Conservation (phyloP, 345 rosid genomes). For the Anastatica hierochuntica region DNA sequence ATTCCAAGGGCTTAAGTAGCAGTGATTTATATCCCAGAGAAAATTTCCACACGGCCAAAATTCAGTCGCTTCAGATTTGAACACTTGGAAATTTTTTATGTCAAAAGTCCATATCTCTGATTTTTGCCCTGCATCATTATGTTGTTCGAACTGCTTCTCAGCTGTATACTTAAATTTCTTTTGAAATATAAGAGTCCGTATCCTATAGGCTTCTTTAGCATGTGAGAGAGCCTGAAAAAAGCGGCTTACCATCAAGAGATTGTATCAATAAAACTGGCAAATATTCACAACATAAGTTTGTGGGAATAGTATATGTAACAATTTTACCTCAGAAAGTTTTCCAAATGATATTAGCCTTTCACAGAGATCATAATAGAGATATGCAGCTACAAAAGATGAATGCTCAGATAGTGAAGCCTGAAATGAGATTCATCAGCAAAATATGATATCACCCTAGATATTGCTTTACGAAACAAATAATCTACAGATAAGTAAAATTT, state of each 20-base stretch:
- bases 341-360: conserved; percentile 58
- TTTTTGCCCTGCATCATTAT: conserved; percentile 32
- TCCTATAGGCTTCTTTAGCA: conserved; percentile 67
- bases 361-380: conserved; percentile 71
- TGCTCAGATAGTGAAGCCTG: conserved; percentile 45
- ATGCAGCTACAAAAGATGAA: conserved; percentile 59
- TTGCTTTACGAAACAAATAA: background rate
- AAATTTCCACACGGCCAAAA: conserved; percentile 40
- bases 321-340: conserved; percentile 57
- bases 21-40: conserved; percentile 35
- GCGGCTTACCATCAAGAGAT: conserved; percentile 4
- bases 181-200: conserved; percentile 66
- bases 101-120: conserved; percentile 31
- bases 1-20: conserved; percentile 81
- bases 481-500: conserved; percentile 1
- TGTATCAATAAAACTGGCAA: conserved; percentile 14
- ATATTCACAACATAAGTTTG: background rate
- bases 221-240: conserved; percentile 60
- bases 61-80: conserved; percentile 40
- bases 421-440: conserved; percentile 16
- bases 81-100: conserved; percentile 37
- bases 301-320: conserved; percentile 1
- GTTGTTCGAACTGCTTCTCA: conserved; percentile 40
- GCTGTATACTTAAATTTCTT: conserved; percentile 54
- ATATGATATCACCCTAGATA: background rate